A percentile compares a stretch with the other conserved stretches of the same genome.
phyloP scores from a whole-genome alignment of 2,329 filamentous ascomycete species.

The Botrytis paeoniae region DNA sequence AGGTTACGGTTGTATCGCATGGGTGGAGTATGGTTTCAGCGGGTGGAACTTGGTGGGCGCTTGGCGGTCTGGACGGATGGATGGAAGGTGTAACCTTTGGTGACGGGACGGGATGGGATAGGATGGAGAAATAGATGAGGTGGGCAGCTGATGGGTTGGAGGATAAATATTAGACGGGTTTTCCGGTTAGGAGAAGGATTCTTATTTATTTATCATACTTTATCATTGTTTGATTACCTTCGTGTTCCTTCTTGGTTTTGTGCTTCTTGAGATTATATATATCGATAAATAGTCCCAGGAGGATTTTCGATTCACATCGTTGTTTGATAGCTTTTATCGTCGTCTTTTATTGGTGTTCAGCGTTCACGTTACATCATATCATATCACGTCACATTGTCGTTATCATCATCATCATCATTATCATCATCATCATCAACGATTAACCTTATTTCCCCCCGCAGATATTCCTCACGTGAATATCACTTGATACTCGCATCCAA shows the following conservation, averaged over 20 bases:
- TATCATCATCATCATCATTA: neutral
- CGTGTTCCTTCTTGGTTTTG: neutral
- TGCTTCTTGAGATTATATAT: neutral
- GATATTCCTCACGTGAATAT: slow-evolving; percentile 1
- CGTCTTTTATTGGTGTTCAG: neutral
- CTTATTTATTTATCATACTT: neutral
- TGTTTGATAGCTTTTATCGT: neutral
- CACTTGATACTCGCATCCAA: neutral
- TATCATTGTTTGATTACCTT: neutral
- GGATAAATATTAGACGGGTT: neutral
- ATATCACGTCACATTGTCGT: neutral
- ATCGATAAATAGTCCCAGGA: neutral
- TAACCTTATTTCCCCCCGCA: neutral
- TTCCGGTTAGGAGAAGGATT: neutral
- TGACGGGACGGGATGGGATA: neutral
- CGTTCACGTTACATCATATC: neutral
- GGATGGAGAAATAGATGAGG: neutral
- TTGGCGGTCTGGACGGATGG: neutral
- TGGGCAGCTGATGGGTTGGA: neutral
- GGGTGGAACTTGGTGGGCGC: neutral
- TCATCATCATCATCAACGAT: neutral
- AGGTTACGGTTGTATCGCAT: neutral
- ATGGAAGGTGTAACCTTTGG: neutral
- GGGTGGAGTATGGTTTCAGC: slow-evolving; percentile 2
- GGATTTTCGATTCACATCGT: neutral